A percentile compares a stretch with the other conserved stretches of the same genome.
Conservation (phyloP, 2,329 filamentous ascomycete genomes). For the Teratosphaeria epicoccoides region DNA sequence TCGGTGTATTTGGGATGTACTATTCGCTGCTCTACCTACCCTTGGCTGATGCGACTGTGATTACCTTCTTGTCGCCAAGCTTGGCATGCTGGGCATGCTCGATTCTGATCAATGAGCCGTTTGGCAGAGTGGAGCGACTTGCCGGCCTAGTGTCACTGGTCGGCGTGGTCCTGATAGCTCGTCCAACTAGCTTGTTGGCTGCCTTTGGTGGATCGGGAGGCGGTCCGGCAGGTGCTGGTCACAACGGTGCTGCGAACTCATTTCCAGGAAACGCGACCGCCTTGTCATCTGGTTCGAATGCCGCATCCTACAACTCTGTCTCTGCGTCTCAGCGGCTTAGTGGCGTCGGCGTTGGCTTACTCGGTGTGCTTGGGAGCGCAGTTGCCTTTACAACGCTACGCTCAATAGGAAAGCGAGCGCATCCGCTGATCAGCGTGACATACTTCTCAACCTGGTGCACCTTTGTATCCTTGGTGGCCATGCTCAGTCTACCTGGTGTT, state of each 20-base stretch:
- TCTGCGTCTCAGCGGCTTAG: slow-evolving; percentile 56
- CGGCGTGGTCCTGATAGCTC: slow-evolving; percentile 75
- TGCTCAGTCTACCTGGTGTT: slow-evolving; percentile 46
- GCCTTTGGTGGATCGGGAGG: slow-evolving; percentile 18
- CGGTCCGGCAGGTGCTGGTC: slow-evolving; percentile 21
- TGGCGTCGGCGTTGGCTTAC: slow-evolving; percentile 59
- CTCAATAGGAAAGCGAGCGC: slow-evolving; percentile 67
- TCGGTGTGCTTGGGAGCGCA: slow-evolving; percentile 68
- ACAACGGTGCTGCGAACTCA: slow-evolving; percentile 19
- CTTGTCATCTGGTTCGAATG: slow-evolving; percentile 11
- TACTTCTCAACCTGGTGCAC: slow-evolving; percentile 68
- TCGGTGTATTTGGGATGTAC: slow-evolving; percentile 70
- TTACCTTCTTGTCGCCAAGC: slow-evolving; percentile 75
- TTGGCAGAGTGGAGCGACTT: slow-evolving; percentile 65
- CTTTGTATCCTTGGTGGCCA: slow-evolving; percentile 52
- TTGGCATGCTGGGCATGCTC: slow-evolving; percentile 73
- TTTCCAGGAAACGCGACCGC: slow-evolving; percentile 21
- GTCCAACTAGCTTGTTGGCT: slow-evolving; percentile 50
- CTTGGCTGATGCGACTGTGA: slow-evolving; percentile 76
- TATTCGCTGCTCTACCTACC: slow-evolving; percentile 68
- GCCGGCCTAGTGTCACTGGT: slow-evolving; percentile 64
- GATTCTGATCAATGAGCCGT: slow-evolving; percentile 63
- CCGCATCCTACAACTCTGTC: slow-evolving; percentile 31
- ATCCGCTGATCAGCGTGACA: slow-evolving; percentile 75
- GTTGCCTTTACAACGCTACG: slow-evolving; percentile 66